Percentiles rank a stretch among this genome's conserved stretches.
phyloP scores from a whole-genome alignment of 2,329 filamentous ascomycete genomes.

The Emmonsiellopsis sp. region DNA sequence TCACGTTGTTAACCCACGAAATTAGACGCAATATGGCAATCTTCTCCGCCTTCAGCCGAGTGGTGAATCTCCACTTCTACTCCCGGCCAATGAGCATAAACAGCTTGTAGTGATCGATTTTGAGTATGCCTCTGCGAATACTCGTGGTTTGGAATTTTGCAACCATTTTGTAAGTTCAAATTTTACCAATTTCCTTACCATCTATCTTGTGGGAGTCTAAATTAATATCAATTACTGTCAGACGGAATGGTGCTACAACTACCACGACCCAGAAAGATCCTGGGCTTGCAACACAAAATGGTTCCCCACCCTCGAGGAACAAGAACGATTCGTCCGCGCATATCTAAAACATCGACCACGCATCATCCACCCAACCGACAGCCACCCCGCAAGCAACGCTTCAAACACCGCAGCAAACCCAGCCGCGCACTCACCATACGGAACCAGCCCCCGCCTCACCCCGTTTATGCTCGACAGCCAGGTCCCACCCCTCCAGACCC shows the following conservation, averaged over 20 bases:
- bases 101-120: slow-evolving; percentile 97
- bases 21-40: slow-evolving; percentile 93
- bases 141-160: slow-evolving; percentile 79
- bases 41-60: slow-evolving; percentile 68
- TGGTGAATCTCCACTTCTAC: slow-evolving; percentile 70
- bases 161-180: slow-evolving; percentile 70
- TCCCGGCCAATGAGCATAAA: slow-evolving; percentile 89
- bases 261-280: slow-evolving; percentile 61
- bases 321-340: slow-evolving; percentile 71
- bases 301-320: slow-evolving; percentile 74
- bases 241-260: slow-evolving; percentile 97
- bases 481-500: slow-evolving; percentile 41
- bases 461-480: slow-evolving; percentile 76
- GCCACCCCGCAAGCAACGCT: slow-evolving; percentile 35
- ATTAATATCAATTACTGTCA: slow-evolving; percentile 15
- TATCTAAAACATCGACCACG: slow-evolving; percentile 76
- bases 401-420: slow-evolving; percentile 6
- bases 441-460: slow-evolving; percentile 31
- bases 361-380: slow-evolving; percentile 15
- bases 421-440: slow-evolving; percentile 19
- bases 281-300: slow-evolving; percentile 57
- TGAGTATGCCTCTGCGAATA: slow-evolving; percentile 88
- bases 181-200: not conserved
- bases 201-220: too few relatives aligned
- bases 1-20: slow-evolving; percentile 9